Evolutionary conservation across 2,329 filamentous ascomycete species (phyloP), one percentile per base, ranked within the genome.

Genomic region (Diaporthe aspalathi): DNA sequence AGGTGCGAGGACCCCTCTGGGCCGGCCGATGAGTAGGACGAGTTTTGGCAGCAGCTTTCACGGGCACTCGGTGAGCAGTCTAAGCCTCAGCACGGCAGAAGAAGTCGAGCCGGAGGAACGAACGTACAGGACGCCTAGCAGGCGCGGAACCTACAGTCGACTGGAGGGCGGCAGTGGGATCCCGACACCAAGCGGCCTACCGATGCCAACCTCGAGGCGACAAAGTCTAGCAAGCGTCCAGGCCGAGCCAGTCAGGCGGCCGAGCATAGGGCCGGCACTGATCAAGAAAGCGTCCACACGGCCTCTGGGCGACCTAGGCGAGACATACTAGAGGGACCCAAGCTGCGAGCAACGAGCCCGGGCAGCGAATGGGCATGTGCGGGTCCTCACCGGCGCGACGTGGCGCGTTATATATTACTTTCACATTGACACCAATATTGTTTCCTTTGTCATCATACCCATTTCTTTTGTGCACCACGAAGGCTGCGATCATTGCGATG

Each of bases 41-140:
- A 94, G 92, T 17, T 84, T 95, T 74, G 89, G 89, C 70, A 88
- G 91, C 68, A 90, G 88, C 73, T 82, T 87, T 14, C 88, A 91
- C 74, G 84, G 87, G 5, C 86, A 89, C 75, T 88, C 88, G 16
- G 84, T 91, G 78, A 88, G 60, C 60, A 65, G 86, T 74, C 83
- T 86, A 67, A 85, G 87, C 67, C 83, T 87, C 65, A 87, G 88
- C 73, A 84, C 84, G 45, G 86, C 87, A 49, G 87, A 89, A 70
- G 84, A 84, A 40, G 82, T 83, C 66, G 83, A 86, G 70, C 72
- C 69, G 24, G 43, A 40, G 22, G 72, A 73, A 16, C 63, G 50
- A 9, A 79, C 82, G 35, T 83, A 84, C 72, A 83, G 84, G 35
- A 89, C 86, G n/a, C 87, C 88, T 1, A 89, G 86, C 76, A 84